phyloP scores from a whole-genome alignment of 2,329 filamentous ascomycete genomes.

The Phialophora tarda region DNA sequence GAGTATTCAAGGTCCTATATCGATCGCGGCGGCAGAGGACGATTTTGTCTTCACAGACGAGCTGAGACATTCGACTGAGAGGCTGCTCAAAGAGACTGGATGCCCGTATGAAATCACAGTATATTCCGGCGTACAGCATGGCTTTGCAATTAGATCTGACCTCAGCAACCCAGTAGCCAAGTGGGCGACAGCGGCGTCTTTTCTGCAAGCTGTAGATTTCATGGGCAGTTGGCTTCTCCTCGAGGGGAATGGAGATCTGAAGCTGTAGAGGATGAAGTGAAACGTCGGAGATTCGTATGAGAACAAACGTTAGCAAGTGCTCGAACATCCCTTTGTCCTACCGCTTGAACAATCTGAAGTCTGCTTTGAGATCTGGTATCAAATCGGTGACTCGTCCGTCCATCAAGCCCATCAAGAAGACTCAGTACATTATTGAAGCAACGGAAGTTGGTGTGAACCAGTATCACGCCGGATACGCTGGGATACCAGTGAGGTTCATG shows the following conservation, averaged over 20 bases:
- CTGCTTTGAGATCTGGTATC: neutral
- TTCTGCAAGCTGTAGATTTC: slow-evolving; percentile 46
- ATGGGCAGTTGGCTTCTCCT: neutral
- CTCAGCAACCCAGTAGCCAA: neutral
- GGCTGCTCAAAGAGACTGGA: neutral
- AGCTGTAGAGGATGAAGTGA: neutral
- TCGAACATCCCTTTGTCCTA: neutral
- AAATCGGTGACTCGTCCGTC: neutral
- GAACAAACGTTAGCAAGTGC: neutral
- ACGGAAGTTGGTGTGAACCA: neutral
- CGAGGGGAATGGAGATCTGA: neutral
- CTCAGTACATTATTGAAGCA: too few species aligned
- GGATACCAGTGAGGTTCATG: neutral
- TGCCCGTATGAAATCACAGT: neutral
- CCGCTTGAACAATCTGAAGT: neutral
- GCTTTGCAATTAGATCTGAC: neutral
- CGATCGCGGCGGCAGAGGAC: neutral
- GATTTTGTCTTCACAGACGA: neutral
- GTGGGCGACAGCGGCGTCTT: neutral
- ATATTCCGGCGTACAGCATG: neutral
- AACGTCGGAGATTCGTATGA: neutral
- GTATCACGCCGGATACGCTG: neutral
- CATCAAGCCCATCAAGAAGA: neutral
- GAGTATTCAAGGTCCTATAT: neutral
- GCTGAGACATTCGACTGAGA: neutral